A percentile compares a stretch with the other conserved stretches of the same genome.
These are phyloP conservation scores for Trametes gibbosa DNA, from an alignment of 768 basidiomycete species.

Conservation along the genomic window DNA sequence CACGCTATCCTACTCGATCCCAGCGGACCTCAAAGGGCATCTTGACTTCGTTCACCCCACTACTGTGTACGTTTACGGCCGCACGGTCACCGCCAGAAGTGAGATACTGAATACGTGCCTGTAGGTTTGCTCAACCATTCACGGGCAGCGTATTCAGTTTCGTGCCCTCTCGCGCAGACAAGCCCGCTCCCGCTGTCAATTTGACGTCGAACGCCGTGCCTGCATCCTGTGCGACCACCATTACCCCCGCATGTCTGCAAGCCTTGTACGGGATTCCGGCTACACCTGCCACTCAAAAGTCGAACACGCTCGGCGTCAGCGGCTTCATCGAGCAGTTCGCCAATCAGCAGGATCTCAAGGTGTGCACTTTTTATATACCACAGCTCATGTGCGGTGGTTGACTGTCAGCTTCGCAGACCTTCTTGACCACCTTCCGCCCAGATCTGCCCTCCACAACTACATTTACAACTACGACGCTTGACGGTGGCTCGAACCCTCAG, in stretches of 20 bases:
- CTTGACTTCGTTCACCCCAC: slow-evolving; percentile 34
- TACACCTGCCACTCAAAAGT: slow-evolving; percentile 26
- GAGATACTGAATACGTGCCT: slow-evolving; percentile 13
- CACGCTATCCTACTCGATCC: slow-evolving; percentile 38
- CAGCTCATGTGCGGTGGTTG: slow-evolving; percentile 15
- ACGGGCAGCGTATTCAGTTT: slow-evolving; percentile 21
- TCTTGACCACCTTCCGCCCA: slow-evolving; percentile 25
- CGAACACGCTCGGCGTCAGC: slow-evolving; percentile 31
- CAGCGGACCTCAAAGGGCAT: slow-evolving; percentile 29
- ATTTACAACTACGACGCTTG: slow-evolving; percentile 28
- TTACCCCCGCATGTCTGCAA: slow-evolving; percentile 34
- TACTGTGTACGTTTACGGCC: slow-evolving; percentile 18
- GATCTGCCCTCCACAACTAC: slow-evolving; percentile 23
- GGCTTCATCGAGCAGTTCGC: slow-evolving; percentile 35
- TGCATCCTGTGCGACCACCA: slow-evolving; percentile 24
- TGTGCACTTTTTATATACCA: background rate
- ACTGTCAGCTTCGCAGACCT: slow-evolving; percentile 17
- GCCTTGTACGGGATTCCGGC: slow-evolving; percentile 37
- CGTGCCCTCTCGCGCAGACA: slow-evolving; percentile 19
- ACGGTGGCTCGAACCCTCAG: slow-evolving; percentile 31
- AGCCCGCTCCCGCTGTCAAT: slow-evolving; percentile 20
- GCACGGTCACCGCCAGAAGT: no score
- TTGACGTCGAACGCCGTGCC: slow-evolving; percentile 24
- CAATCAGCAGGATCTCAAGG: slow-evolving; percentile 29
- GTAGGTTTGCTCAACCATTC: slow-evolving; percentile 36